Evolutionary conservation across 805 yeast genomes (phyloP).

Genomic region (Grigorovia yakushimaensis): DNA sequence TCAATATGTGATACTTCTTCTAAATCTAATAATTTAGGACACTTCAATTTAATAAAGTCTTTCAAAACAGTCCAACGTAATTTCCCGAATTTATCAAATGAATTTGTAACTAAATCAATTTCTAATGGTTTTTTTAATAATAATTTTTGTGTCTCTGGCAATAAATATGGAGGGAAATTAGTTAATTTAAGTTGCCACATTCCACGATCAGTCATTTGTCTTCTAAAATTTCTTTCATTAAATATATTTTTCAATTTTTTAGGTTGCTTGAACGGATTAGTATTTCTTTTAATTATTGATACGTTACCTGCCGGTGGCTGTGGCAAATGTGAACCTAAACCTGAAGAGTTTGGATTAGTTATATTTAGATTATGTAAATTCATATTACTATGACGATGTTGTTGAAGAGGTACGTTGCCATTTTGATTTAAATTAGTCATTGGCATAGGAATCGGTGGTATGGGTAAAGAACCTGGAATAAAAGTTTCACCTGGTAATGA

Average conservation of each 20-base stretch:
- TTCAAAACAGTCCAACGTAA: conserved; percentile 32
- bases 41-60: conserved; percentile 29
- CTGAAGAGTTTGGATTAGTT: neutral
- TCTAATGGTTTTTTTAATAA: neutral
- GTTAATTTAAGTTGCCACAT: conserved; percentile 26
- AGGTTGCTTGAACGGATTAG: conserved; percentile 13
- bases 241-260: conserved; percentile 24
- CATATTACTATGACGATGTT: neutral
- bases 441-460: conserved; percentile 1
- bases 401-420: neutral
- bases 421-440: neutral
- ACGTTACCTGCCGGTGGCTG: neutral
- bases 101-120: conserved; percentile 12
- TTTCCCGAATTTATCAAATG: conserved; percentile 22
- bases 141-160: conserved; percentile 13
- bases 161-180: conserved; percentile 28
- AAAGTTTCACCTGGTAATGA: neutral
- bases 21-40: conserved; percentile 19
- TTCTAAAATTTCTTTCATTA: conserved; percentile 26
- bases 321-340: neutral
- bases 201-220: conserved; percentile 28
- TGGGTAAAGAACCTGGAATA: neutral
- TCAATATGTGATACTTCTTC: neutral
- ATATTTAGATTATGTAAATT: neutral
- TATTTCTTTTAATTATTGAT: conserved; percentile 1